Conservation (phyloP, 805 yeast genomes). For the Candida ortonii region DNA sequence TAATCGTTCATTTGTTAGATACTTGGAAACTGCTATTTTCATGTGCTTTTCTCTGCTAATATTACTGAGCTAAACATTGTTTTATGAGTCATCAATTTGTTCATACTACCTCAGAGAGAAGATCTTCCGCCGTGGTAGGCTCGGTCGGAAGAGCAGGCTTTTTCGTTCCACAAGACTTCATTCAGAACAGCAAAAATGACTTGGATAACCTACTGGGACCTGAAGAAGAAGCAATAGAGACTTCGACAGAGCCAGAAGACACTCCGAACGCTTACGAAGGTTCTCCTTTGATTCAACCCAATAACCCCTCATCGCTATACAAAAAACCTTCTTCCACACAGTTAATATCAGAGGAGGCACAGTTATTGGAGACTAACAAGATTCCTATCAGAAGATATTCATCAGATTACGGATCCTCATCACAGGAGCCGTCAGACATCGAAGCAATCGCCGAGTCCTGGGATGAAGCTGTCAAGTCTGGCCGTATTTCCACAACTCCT, state of each 20-base stretch:
- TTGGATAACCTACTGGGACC: constrained; percentile 25
- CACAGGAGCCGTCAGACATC: constrained; percentile 16
- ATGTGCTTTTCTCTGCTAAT: too few relatives aligned
- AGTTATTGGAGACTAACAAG: constrained; percentile 25
- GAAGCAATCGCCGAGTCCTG: constrained; percentile 31
- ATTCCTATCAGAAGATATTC: constrained; percentile 27
- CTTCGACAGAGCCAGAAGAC: too few relatives aligned
- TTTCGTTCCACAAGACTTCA: constrained; percentile 50
- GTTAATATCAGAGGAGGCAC: constrained; percentile 30
- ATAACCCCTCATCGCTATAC: too few relatives aligned
- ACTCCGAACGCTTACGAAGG: too few relatives aligned
- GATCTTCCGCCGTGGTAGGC: constrained; percentile 52
- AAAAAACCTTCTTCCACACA: constrained; percentile 9
- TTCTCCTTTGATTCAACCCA: too few relatives aligned
- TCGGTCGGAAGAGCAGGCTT: constrained; percentile 52
- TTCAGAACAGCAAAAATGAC: constrained; percentile 22
- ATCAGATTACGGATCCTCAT: constrained; percentile 8
- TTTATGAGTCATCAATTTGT: constrained; percentile 38
- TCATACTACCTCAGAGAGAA: constrained; percentile 44
- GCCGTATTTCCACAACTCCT: constrained; percentile 44
- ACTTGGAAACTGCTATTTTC: too few relatives aligned
- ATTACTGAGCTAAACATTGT: too few relatives aligned
- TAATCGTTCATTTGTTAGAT: too few relatives aligned
- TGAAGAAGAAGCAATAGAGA: constrained; percentile 22
- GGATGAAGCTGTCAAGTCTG: constrained; percentile 34